Base-by-base conservation (phyloP, 75 land plant species). In the Selaginella tamariscina region DNA sequence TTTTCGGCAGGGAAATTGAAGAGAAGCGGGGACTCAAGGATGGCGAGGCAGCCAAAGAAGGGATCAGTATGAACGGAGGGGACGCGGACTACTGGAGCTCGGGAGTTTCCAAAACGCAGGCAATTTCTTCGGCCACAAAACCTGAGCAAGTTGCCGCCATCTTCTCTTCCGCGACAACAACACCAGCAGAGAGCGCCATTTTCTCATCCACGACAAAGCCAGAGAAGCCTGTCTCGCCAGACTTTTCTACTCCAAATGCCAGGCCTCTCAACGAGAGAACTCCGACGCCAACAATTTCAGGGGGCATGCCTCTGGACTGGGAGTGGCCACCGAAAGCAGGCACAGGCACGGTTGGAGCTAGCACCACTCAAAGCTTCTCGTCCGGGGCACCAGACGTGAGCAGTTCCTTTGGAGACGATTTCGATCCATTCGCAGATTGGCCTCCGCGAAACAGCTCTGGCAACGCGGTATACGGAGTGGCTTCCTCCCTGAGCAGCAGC, bases 371-470 rank as follows among this genome's bases (percentile, higher is more conserved):
- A 59, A 27, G 26, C 62, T 59, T 59, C 49, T 39, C 49, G 49
- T 39, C 49, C 49, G 49, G 49, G 49, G 62, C 62, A 59, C 24
- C 62, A 59, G 27, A 59, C 24, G 26, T 23, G 55, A 21, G 72
- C 76, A 39, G 49, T 39, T 39, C 49, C 49, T 39, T 39, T 39
- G 49, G 66, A 15, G 91, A 87, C 72, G 82, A 86, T 31, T 54
- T 80, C 15, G 98, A 93, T 68, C 98, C 98, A 29, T 93, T 93
- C 74, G 96, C 96, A 8, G 66, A 93, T 60, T 93, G 98, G 98
- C 98, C 96, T 27, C 95, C 90, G 8, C 83, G 79, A 26, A 68
- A 73, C 23, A 76, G 70, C 56, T 39, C 49, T 39, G 49, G 49
- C 49, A 39, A 39, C 49, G 49, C 49, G 49, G 49, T 39, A 39